phyloP scores from a whole-genome alignment of 2,329 filamentous ascomycete species.

The Talaromyces islandicus region DNA sequence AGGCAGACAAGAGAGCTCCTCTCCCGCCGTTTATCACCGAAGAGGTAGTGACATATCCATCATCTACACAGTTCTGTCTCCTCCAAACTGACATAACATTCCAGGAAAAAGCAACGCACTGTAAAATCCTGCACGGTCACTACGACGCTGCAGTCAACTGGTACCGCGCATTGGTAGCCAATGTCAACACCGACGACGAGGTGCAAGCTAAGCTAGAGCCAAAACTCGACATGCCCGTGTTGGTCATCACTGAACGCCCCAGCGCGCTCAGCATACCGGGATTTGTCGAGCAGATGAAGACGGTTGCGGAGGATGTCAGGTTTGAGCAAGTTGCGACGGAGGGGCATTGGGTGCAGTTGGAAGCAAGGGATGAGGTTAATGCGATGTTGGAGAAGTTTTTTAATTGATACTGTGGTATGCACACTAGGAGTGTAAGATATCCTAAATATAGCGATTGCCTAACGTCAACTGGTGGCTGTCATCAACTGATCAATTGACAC shows the following conservation, averaged over 20 bases:
- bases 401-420: neutral
- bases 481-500: too few species aligned
- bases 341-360: constrained; percentile 22
- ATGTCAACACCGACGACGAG: constrained; percentile 19
- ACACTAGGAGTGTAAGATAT: too few species aligned
- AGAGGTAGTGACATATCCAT: constrained; percentile 8
- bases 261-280: constrained; percentile 3
- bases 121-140: constrained; percentile 15
- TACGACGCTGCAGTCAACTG: constrained; percentile 19
- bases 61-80: neutral
- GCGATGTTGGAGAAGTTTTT: constrained; percentile 14
- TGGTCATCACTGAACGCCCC: constrained; percentile 13
- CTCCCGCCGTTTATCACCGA: constrained; percentile 16
- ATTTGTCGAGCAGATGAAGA: constrained; percentile 12
- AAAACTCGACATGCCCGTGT: constrained; percentile 15
- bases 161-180: constrained; percentile 17
- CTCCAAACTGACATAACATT: neutral
- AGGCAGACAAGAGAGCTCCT: constrained; percentile 11
- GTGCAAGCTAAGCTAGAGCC: constrained; percentile 10
- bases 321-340: constrained; percentile 13
- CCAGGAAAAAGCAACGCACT: constrained; percentile 15
- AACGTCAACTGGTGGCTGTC: too few species aligned
- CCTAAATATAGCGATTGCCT: too few species aligned
- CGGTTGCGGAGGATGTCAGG: constrained; percentile 13
- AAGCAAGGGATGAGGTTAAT: constrained; percentile 20